Conservation (phyloP, 2,329 filamentous ascomycete genomes). For the Calonectria henricotiae region DNA sequence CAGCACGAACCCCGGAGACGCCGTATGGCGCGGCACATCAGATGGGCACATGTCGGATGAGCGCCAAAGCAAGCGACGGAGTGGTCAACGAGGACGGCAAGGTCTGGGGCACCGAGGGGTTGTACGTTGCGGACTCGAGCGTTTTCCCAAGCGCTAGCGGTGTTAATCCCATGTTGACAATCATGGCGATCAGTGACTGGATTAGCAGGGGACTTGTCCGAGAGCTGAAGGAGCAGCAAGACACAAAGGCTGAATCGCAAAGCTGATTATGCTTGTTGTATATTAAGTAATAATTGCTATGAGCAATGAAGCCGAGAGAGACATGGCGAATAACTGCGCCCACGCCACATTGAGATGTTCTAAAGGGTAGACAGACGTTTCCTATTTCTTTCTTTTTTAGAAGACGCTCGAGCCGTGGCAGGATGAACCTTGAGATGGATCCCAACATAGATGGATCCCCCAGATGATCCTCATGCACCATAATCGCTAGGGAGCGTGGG, state of each 20-base stretch:
- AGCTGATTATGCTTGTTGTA: background rate
- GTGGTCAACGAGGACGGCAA: constrained; percentile 69
- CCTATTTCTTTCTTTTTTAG: background rate
- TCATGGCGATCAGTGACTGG: constrained; percentile 75
- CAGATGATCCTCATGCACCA: background rate
- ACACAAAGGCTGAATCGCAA: background rate
- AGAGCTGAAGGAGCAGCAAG: background rate
- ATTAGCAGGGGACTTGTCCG: constrained; percentile 20
- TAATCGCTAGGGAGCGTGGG: background rate
- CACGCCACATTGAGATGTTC: no score
- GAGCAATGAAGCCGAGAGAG: background rate
- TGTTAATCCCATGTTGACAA: constrained; percentile 83
- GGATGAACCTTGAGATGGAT: background rate
- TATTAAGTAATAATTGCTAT: background rate
- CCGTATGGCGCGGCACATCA: constrained; percentile 79
- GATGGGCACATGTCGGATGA: constrained; percentile 83
- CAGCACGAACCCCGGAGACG: constrained; percentile 52
- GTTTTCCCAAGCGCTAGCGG: constrained; percentile 80
- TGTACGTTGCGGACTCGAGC: constrained; percentile 80
- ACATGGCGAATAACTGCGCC: no score
- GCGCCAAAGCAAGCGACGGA: constrained; percentile 62
- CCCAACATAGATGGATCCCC: background rate
- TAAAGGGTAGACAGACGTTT: background rate
- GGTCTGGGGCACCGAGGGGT: constrained; percentile 74
- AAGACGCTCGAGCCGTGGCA: background rate